phyloP scores from a whole-genome alignment of 169 alveolate species.

The Cyclospora cayetanensis region DNA sequence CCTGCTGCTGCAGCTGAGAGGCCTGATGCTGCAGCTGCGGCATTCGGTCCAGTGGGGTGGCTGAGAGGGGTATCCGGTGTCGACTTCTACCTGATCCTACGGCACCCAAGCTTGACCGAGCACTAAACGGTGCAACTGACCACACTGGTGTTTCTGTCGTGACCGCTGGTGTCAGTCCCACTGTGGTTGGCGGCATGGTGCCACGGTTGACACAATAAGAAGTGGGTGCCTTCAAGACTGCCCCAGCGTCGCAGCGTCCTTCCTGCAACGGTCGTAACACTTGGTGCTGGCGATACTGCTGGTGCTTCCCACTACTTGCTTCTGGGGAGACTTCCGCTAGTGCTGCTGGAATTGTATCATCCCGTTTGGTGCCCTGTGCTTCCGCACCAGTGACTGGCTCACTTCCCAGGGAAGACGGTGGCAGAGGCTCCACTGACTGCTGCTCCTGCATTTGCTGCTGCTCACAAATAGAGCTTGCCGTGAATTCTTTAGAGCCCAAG shows the following conservation, averaged over 20 bases:
- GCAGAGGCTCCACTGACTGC: background rate
- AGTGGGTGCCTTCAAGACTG: too few species aligned
- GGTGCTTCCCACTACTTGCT: background rate
- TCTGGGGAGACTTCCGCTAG: background rate
- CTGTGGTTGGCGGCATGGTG: too few species aligned
- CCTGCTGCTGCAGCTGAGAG: background rate
- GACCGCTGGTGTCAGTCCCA: too few species aligned
- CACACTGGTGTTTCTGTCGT: too few species aligned
- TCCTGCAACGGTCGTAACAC: too few species aligned
- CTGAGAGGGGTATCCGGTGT: too few species aligned
- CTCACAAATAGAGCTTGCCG: background rate
- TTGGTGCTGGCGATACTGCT: background rate
- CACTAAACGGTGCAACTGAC: too few species aligned
- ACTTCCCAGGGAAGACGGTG: background rate
- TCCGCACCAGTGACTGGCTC: background rate
- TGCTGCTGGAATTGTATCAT: background rate
- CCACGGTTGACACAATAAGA: too few species aligned
- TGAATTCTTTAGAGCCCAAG: background rate
- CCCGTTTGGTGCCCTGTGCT: background rate
- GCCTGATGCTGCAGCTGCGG: background rate
- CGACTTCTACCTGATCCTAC: too few species aligned
- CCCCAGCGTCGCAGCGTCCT: too few species aligned
- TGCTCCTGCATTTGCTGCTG: conserved; percentile 6
- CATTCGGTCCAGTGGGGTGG: too few species aligned
- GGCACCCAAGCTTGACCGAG: too few species aligned